Base-by-base conservation (phyloP, 1,284 basidiomycete species). In the Sanguinoderma infundibulare region DNA sequence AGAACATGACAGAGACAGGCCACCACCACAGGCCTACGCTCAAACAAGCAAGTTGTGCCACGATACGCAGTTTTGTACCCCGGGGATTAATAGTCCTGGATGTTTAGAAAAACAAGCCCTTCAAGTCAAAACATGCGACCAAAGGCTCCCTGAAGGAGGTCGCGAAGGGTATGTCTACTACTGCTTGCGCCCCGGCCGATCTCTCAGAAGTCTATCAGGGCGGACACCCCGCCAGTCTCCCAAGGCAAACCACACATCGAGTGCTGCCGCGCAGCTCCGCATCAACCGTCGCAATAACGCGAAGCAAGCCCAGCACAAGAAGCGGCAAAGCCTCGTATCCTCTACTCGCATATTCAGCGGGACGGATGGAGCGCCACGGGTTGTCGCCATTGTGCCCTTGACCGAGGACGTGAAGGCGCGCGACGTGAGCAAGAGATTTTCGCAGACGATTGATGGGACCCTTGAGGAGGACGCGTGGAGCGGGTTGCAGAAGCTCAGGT, bases 71-170 rank as follows among this genome's bases (percentile, higher is more conserved):
- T 42, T 56, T 44, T 20, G 40, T 49, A 17, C 57, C n/a, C 6
- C 20, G 0, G 35, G 5, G 34, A 22, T 54, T 57, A 38, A 30
- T 39, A 28, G 24, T 47, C 20, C 5, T 17, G 26, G 12, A 46
- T n/a, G 22, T 46, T 6, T 52, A 95, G 92, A 80, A 86, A 80
- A 97, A 98, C 76, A 98, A 98, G 74, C 66, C 84, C 1, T 97
- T 93, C 83, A 96, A 96, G 74, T 94, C 92, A 1, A 91, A 89
- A 72, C 94, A 98, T 81, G 85, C 94, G 0, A 86, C 92, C 5
- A 96, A 97, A 76, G 87, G 87, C 8, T 83, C 90, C 0, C 72
- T 95, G 49, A 95, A 92, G 74, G 90, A 93, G 46, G 84, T 85
- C 42, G 87, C 92, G 15, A 96, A 96, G 80, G 94, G 94, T 89